Percentiles rank a stretch among this genome's conserved stretches.
Evolutionary conservation across 352 stramenopile genomes (phyloP).

Genomic region (Poterioochromonas sp.): DNA sequence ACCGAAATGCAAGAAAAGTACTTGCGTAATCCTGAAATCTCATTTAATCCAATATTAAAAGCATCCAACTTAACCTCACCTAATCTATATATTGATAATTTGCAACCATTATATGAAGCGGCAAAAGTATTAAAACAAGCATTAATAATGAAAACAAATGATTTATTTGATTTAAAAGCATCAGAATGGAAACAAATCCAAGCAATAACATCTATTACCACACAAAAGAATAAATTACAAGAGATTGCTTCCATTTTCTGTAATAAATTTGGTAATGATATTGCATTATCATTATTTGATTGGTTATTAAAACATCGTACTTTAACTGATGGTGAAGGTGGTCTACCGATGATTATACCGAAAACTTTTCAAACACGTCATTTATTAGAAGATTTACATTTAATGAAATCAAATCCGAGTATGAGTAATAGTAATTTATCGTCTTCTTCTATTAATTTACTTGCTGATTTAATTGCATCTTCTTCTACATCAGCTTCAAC

Average conservation of each 20-base stretch:
- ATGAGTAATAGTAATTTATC: neutral
- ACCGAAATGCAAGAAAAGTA: neutral
- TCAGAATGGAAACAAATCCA: constrained; percentile 19
- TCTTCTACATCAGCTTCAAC: too few species aligned
- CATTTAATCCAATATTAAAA: neutral
- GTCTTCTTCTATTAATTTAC: neutral
- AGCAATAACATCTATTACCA: neutral
- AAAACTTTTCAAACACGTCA: neutral
- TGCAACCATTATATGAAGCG: neutral
- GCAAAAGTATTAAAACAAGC: neutral
- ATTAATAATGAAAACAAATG: neutral
- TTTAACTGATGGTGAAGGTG: neutral
- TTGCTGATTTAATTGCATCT: too few species aligned
- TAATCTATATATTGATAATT: neutral
- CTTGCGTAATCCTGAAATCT: neutral
- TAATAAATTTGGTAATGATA: neutral
- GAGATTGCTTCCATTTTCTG: neutral
- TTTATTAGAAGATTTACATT: neutral
- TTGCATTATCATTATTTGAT: neutral
- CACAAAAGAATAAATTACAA: neutral
- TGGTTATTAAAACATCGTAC: constrained; percentile 11
- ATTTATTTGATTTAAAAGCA: neutral
- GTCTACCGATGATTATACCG: neutral
- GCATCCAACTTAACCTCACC: neutral
- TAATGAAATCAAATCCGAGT: neutral